Conservation (phyloP, 2,329 filamentous ascomycete species). For the Aspergillus fumigatus region DNA sequence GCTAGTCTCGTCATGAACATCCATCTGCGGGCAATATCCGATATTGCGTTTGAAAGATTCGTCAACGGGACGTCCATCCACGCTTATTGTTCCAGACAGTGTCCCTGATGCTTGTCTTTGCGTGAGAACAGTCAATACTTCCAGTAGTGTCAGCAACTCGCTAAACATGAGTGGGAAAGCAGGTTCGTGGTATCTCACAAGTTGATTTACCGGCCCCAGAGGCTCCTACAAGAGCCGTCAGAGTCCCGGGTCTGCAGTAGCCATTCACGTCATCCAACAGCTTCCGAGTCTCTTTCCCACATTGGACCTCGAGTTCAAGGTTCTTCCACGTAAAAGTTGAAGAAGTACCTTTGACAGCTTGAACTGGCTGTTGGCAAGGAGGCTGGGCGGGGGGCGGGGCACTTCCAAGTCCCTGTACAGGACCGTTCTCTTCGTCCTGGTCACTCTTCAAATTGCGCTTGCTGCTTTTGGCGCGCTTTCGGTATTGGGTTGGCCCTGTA, state of each 20-base stretch:
- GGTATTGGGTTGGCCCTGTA: slow-evolving; percentile 62
- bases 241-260: slow-evolving; percentile 68
- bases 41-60: slow-evolving; percentile 60
- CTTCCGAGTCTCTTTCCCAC: slow-evolving; percentile 52
- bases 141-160: slow-evolving; percentile 35
- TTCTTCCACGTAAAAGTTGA: slow-evolving; percentile 64
- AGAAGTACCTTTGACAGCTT: slow-evolving; percentile 47
- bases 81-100: slow-evolving; percentile 57
- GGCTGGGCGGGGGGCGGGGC: slow-evolving; percentile 11
- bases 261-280: slow-evolving; percentile 64
- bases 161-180: not conserved
- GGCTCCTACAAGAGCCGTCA: slow-evolving; percentile 74
- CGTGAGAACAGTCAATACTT: slow-evolving; percentile 66
- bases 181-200: slow-evolving; percentile 16
- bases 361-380: slow-evolving; percentile 20
- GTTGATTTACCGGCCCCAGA: slow-evolving; percentile 66
- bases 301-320: slow-evolving; percentile 63
- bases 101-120: slow-evolving; percentile 62
- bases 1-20: slow-evolving; percentile 62
- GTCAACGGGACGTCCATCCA: slow-evolving; percentile 56
- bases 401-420: slow-evolving; percentile 19
- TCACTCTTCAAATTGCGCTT: not conserved
- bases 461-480: slow-evolving; percentile 47
- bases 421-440: slow-evolving; percentile 24
- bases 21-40: slow-evolving; percentile 66